Evolutionary conservation across 164 flowering plant species (phyloP).

Genomic region (Sextonia rubra): DNA sequence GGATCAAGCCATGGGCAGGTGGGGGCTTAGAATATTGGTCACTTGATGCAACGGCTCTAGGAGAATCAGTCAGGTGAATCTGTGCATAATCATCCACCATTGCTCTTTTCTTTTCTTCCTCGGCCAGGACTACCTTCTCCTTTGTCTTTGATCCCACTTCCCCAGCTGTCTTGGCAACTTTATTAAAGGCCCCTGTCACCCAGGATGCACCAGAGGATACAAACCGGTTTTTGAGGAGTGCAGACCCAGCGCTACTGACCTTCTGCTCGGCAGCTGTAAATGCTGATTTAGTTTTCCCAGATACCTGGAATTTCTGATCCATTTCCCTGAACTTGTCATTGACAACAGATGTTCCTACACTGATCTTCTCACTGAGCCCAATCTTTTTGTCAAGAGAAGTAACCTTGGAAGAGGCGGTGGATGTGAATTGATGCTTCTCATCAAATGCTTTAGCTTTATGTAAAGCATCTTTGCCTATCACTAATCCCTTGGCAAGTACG

Average conservation of each 20-base stretch:
- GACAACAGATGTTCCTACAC: slow-evolving; percentile 61
- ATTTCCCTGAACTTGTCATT: slow-evolving; percentile 77
- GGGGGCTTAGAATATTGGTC: slow-evolving; percentile 38
- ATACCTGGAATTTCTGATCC: slow-evolving; percentile 88
- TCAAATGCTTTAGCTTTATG: slow-evolving; percentile 77
- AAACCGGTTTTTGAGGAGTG: slow-evolving; percentile 82
- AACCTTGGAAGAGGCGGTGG: slow-evolving; percentile 84
- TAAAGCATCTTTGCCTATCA: slow-evolving; percentile 84
- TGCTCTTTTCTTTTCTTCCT: slow-evolving; percentile 58
- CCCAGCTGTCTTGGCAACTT: slow-evolving; percentile 80
- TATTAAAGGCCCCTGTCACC: slow-evolving; percentile 81
- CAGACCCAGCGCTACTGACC: slow-evolving; percentile 82
- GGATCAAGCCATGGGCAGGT: slow-evolving; percentile 53
- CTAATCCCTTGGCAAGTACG: slow-evolving; percentile 85
- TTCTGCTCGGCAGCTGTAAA: slow-evolving; percentile 79
- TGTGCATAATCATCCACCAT: slow-evolving; percentile 61
- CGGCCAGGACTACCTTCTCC: slow-evolving; percentile 59
- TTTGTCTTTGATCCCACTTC: slow-evolving; percentile 82
- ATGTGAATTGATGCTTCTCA: slow-evolving; percentile 75
- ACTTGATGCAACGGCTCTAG: slow-evolving; percentile 27
- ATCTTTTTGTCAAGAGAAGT: slow-evolving; percentile 78
- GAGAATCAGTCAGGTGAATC: slow-evolving; percentile 56
- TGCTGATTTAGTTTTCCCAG: slow-evolving; percentile 88
- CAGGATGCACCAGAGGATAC: slow-evolving; percentile 68
- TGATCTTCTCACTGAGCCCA: slow-evolving; percentile 74